Evolutionary conservation across 768 basidiomycete genomes (phyloP), one percentile per base, ranked within the genome.

Genomic region (Fomitopsis pulvina): DNA sequence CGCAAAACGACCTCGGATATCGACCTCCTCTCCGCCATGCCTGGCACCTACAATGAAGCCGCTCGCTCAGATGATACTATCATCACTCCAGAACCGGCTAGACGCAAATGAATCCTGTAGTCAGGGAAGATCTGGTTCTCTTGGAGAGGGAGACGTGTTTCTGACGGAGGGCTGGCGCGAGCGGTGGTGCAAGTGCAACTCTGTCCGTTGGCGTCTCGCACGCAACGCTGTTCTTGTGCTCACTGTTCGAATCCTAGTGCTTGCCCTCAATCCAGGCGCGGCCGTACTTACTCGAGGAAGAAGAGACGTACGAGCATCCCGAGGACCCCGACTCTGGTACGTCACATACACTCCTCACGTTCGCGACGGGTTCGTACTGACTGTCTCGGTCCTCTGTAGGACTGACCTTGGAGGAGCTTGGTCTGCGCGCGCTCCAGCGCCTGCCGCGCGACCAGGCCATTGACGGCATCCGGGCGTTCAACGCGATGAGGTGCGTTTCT

Each of bases 401-500:
- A 22, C 68, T 90, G 44, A 87, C 89, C 16, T 67, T 92, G 28
- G 90, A 92, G 63, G 87, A 90, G 61, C 75, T 92, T 4, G 90
- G 90, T 10, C 74, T 89, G 71, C 83, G 89, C 43, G 90, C 89
- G 1, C 67, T 92, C 8, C 71, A 76, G 48, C 75, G 78, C 45
- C 61, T 92, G 25, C 90, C 90, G 29, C 81, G 90, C 50, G 90
- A 90, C 43, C 79, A 75, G 48, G 87, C 88, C 4, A 78, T 92
- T 48, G 85, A 92, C 57, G 86, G 90, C 1, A 90, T 92, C 21
- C 78, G 81, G 50, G 90, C 87, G 4, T 92, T 87, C 67, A 90
- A 91, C 57, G 71, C 76, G 50, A 84, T 92, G 87, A 75, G 86
- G 89, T 90, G 55, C 45, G 77, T 66, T 20, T 18, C 9, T 10